Conservation (phyloP, 73 alveolate genomes). For the Diophrys appendiculata region DNA sequence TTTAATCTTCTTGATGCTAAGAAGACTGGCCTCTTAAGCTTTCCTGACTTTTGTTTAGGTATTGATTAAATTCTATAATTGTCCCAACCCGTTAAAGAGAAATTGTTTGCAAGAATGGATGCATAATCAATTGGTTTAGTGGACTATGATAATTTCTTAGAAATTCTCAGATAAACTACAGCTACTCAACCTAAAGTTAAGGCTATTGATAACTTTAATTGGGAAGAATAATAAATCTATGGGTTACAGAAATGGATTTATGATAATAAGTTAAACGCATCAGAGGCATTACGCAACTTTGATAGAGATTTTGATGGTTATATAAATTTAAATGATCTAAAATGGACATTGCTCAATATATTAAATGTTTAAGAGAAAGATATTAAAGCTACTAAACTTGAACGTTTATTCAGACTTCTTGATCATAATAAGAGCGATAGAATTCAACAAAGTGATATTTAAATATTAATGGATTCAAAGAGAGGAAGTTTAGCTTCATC, state of each 20-base stretch:
- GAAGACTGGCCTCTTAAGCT: conserved; percentile 74
- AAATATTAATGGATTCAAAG: conserved; percentile 75
- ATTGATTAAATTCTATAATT: conserved; percentile 60
- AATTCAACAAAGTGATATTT: conserved; percentile 75
- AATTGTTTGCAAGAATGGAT: conserved; percentile 87
- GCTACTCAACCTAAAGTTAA: conserved; percentile 19
- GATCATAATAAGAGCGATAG: conserved; percentile 77
- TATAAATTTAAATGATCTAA: conserved; percentile 71
- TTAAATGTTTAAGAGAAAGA: conserved; percentile 67
- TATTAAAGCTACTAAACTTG: conserved; percentile 63
- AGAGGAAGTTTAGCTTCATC: conserved; percentile 9
- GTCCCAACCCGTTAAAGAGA: conserved; percentile 79
- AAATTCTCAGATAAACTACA: conserved; percentile 51
- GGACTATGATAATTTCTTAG: conserved; percentile 72
- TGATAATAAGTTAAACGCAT: conserved; percentile 67
- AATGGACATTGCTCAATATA: conserved; percentile 55
- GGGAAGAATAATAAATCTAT: conserved; percentile 80
- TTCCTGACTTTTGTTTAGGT: conserved; percentile 73
- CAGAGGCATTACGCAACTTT: conserved; percentile 79
- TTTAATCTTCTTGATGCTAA: conserved; percentile 59
- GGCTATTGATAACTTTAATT: conserved; percentile 74
- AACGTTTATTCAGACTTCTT: conserved; percentile 79
- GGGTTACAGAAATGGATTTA: conserved; percentile 76
- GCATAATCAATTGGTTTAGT: conserved; percentile 75
- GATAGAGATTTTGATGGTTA: conserved; percentile 88